Percentiles rank a stretch among this genome's conserved stretches.
phyloP scores from a whole-genome alignment of 768 basidiomycete species.

The Cystofilobasidium ferigula region DNA sequence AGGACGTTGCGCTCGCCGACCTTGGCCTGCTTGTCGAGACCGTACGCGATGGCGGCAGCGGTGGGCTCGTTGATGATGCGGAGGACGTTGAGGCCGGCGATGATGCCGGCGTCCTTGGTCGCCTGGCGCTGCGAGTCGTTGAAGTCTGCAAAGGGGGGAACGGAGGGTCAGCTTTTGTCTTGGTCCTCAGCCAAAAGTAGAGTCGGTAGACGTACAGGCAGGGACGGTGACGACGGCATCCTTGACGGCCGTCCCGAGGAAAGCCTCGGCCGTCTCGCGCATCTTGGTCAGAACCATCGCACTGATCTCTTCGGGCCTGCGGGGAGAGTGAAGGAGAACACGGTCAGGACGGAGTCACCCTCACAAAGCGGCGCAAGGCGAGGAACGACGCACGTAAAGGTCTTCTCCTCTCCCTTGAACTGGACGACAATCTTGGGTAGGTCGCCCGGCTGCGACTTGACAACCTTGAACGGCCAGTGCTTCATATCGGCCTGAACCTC shows the following conservation, averaged over 20 bases:
- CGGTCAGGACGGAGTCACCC: no score
- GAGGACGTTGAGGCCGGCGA: conserved; percentile 95
- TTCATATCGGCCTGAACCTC: conserved; percentile 45
- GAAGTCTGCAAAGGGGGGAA: not conserved
- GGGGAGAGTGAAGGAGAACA: conserved; percentile 31
- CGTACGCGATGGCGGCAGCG: conserved; percentile 87
- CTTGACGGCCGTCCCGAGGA: conserved; percentile 34
- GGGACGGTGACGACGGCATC: conserved; percentile 50
- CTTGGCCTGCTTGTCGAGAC: conserved; percentile 82
- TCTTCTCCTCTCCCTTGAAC: conserved; percentile 51
- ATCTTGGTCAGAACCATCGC: conserved; percentile 48
- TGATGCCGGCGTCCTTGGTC: conserved; percentile 97
- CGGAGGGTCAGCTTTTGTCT: no score
- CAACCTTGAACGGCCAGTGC: conserved; percentile 40
- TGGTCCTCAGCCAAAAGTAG: no score
- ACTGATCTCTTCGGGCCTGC: conserved; percentile 58
- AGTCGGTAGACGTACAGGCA: conserved; percentile 45
- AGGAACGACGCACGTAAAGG: no score
- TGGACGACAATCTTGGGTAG: conserved; percentile 44
- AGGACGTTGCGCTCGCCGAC: conserved; percentile 89
- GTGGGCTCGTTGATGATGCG: conserved; percentile 99
- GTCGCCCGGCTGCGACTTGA: conserved; percentile 32
- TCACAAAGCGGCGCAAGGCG: no score
- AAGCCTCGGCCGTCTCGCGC: conserved; percentile 19
- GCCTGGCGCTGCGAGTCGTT: conserved; percentile 55